Percentiles rank a stretch among this genome's conserved stretches.
Evolutionary conservation across 129 eudicot species (phyloP).

Genomic region (Chrysanthemum makinoi): DNA sequence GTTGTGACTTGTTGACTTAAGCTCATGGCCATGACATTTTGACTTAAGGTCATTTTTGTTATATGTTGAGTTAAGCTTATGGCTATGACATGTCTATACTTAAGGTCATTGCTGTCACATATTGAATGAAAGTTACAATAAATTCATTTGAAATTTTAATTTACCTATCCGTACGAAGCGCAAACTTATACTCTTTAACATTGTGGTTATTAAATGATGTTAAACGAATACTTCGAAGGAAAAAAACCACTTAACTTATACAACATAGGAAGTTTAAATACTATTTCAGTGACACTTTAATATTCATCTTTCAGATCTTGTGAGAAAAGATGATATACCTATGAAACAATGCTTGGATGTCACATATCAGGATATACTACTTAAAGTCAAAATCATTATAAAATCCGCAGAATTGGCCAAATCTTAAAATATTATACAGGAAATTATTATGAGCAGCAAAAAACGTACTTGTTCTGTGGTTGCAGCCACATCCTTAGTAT

Average conservation of each 20-base stretch:
- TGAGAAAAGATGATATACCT: background rate
- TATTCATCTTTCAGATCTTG: background rate
- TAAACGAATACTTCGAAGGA: too few species aligned
- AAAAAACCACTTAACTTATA: background rate
- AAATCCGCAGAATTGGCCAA: background rate
- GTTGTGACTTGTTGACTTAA: too few species aligned
- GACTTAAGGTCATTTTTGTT: too few species aligned
- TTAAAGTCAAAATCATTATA: slow-evolving; percentile 10
- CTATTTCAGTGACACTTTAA: background rate
- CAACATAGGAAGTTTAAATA: background rate
- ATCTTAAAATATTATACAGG: background rate
- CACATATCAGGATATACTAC: slow-evolving; percentile 11
- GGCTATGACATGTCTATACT: too few species aligned
- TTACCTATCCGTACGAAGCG: too few species aligned
- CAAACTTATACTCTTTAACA: too few species aligned
- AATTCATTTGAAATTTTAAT: too few species aligned
- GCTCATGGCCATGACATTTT: too few species aligned
- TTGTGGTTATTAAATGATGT: too few species aligned
- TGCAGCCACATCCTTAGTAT: slow-evolving; percentile 87
- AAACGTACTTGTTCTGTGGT: slow-evolving; percentile 77
- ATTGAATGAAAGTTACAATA: too few species aligned
- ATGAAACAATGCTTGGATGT: background rate
- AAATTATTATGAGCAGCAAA: background rate
- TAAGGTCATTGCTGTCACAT: too few species aligned
- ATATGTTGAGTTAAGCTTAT: too few species aligned